Conservation (phyloP, 345 rosid species). For the Sapria himalayana region DNA sequence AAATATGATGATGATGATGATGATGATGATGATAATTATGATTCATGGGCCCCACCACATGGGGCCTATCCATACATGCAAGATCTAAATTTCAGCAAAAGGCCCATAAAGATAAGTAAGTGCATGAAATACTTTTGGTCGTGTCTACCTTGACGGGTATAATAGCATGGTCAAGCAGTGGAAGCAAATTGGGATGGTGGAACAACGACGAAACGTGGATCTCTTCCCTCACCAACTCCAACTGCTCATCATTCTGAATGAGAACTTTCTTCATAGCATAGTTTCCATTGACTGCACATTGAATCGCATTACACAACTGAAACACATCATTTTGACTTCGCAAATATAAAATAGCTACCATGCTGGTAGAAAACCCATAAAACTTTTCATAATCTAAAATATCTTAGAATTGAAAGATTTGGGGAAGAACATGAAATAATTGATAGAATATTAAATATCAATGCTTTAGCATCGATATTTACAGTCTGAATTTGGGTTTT, state of each 20-base stretch:
- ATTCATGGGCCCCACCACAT: too few relatives aligned
- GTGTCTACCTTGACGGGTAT: conserved; percentile 56
- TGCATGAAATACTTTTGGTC: too few relatives aligned
- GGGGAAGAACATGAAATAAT: neutral
- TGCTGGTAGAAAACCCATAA: neutral
- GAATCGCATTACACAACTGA: conserved; percentile 3
- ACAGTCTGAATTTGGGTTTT: too few relatives aligned
- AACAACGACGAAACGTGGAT: conserved; percentile 78
- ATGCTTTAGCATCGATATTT: neutral
- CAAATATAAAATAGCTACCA: neutral
- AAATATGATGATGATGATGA: too few relatives aligned
- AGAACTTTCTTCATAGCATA: conserved; percentile 97
- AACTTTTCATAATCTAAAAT: too few relatives aligned
- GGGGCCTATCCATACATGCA: too few relatives aligned
- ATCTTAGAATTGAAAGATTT: too few relatives aligned
- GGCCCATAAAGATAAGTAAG: too few relatives aligned
- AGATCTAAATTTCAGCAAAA: too few relatives aligned
- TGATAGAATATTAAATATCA: neutral
- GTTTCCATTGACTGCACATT: conserved; percentile 53
- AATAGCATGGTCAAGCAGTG: conserved; percentile 89
- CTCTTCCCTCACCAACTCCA: conserved; percentile 83
- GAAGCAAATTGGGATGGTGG: conserved; percentile 77
- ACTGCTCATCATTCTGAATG: conserved; percentile 67
- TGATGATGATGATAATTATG: too few relatives aligned
- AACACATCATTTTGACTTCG: neutral